Base-by-base conservation (phyloP, 2,329 filamentous ascomycete genomes). In the Parastagonospora avenae region DNA sequence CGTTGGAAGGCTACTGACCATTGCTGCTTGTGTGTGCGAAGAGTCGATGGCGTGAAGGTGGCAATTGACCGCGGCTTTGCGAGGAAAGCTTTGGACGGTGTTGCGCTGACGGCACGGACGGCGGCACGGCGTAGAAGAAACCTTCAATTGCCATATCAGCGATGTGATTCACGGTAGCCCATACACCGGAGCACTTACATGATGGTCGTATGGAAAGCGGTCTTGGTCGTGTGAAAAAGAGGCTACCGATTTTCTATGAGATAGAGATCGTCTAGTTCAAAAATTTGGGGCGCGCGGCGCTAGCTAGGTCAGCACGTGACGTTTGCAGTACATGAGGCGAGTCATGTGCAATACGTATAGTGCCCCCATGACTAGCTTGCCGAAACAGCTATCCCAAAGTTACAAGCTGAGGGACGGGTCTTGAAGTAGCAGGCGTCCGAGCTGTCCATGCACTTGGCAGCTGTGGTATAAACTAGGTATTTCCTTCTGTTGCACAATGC, bases 81-180 rank as follows among this genome's bases (percentile, higher is more conserved):
- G 53, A 78, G 60, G 58, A 76, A 67, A 39, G 77, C 75, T 54
- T 73, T 63, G 30, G 79, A 75, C 44, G 77, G 74, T 30, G 79
- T 74, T 19, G 79, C 74, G 33, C 78, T 74, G 50, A 85, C 63
- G 42, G 83, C 79, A 65, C 83, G 81, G 65, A 79, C 75, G 60
- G 83, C 82, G 59, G 80, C 76, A 64, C 82, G 82, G 54, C 84
- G 82, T 60, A 88, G 74, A 58, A 77, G 76, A 74, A 79, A 81
- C 84, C 83, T 86, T 57, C n/a, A 19, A 16, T 31, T 12, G 42
- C 62, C 24, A 63, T 54, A 27, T 39, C 16, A 39, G 16, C 24
- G 16, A 14, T 39, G 9, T 27, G 4, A 5, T 9, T 39, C 5
- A 16, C 15, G 30, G 30, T 33, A 24, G 19, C 19, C 12, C 12